phyloP scores from a whole-genome alignment of 2,329 filamentous ascomycete genomes.

The Scortechinia acanthostroma region DNA sequence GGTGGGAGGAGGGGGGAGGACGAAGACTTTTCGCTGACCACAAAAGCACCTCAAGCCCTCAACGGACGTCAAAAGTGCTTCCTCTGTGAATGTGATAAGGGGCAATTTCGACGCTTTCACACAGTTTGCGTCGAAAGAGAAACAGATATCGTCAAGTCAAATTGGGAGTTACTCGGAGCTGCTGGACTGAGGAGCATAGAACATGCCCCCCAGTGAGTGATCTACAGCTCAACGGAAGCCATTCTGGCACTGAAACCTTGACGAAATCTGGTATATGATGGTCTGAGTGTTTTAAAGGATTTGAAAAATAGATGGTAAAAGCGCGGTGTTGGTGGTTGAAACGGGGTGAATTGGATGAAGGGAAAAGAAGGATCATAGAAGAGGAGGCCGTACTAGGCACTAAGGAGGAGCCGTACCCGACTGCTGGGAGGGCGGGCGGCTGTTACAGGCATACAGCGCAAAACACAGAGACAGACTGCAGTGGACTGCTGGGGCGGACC shows the following conservation, averaged over 20 bases:
- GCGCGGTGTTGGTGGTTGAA: no score
- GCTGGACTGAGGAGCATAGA: conserved; percentile 38
- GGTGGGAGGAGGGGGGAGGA: neutral
- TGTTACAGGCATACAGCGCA: no score
- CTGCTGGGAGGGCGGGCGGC: no score
- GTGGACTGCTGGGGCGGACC: no score
- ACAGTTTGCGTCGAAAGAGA: conserved; percentile 3
- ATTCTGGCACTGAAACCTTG: conserved; percentile 5
- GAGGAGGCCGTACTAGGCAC: no score
- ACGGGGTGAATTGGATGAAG: neutral
- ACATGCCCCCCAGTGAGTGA: conserved; percentile 36
- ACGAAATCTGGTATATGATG: conserved; percentile 2
- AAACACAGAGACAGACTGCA: no score
- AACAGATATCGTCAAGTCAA: conserved; percentile 34
- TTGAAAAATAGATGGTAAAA: no score
- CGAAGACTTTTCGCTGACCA: neutral
- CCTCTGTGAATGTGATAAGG: conserved; percentile 15
- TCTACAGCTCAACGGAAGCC: conserved; percentile 47
- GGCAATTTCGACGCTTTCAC: conserved; percentile 34
- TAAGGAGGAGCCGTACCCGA: no score
- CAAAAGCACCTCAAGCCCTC: neutral
- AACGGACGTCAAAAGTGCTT: conserved; percentile 1
- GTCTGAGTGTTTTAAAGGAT: neutral
- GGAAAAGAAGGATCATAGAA: no score
- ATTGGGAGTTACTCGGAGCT: conserved; percentile 41